Conservation (phyloP, 2,329 filamentous ascomycete species). For the Rhexocercosporidium sp. region DNA sequence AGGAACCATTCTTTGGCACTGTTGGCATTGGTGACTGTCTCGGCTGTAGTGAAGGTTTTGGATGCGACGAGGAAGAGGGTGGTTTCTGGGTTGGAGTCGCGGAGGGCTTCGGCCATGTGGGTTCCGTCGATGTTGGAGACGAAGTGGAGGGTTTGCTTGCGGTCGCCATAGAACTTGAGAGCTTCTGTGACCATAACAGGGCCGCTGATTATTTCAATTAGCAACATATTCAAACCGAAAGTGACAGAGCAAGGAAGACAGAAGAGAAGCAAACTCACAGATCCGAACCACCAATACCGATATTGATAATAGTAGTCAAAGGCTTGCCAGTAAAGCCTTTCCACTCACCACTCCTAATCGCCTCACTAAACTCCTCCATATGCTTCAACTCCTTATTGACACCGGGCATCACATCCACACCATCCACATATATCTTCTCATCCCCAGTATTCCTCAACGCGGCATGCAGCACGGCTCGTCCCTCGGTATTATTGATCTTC, state of each 20-base stretch:
- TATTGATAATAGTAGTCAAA: constrained; percentile 94
- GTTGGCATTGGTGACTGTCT: constrained; percentile 97
- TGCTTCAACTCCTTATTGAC: constrained; percentile 92
- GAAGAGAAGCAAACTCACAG: constrained; percentile 71
- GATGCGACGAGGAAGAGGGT: constrained; percentile 98
- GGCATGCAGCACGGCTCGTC: constrained; percentile 93
- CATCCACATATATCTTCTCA: constrained; percentile 83
- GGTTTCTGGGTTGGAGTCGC: constrained; percentile 89
- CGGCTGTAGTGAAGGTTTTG: constrained; percentile 99
- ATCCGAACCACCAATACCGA: constrained; percentile 97
- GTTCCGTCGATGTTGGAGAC: constrained; percentile 99
- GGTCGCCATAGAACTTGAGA: constrained; percentile 90
- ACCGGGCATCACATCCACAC: constrained; percentile 90
- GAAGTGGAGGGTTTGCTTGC: constrained; percentile 89
- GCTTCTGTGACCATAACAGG: constrained; percentile 99
- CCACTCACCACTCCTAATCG: constrained; percentile 93
- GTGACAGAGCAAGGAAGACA: not conserved
- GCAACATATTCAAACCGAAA: constrained; percentile 1
- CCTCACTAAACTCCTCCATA: constrained; percentile 98
- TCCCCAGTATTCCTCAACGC: constrained; percentile 90
- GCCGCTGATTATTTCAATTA: constrained; percentile 60
- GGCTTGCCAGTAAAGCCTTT: constrained; percentile 98
- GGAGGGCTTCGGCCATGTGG: constrained; percentile 92
- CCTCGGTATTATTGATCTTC: constrained; percentile 99
- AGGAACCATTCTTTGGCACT: constrained; percentile 98